These are phyloP conservation scores for Inosperma sp. DNA, from an alignment of 768 basidiomycete genomes.

Conservation along the genomic window DNA sequence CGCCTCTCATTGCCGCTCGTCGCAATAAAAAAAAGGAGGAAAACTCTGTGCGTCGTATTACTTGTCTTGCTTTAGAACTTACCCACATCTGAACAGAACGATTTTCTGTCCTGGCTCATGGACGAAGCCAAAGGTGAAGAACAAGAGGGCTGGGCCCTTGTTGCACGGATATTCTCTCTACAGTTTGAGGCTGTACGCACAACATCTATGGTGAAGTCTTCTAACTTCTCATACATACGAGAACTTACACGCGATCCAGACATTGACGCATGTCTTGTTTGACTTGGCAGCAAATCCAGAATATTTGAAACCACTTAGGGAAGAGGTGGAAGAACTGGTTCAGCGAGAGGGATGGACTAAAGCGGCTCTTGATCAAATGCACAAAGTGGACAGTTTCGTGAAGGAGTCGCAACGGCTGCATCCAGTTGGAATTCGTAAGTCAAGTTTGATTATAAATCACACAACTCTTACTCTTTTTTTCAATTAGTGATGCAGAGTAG, in stretches of 20 bases:
- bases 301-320: slow-evolving; percentile 35
- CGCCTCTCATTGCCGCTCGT: slow-evolving; percentile 7
- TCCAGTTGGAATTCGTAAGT: slow-evolving; percentile 27
- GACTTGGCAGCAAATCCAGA: slow-evolving; percentile 30
- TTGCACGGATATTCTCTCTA: slow-evolving; percentile 19
- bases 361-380: slow-evolving; percentile 34
- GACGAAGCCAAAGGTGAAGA: slow-evolving; percentile 22
- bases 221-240: neutral
- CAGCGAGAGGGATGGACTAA: slow-evolving; percentile 32
- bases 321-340: slow-evolving; percentile 34
- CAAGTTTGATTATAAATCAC: neutral
- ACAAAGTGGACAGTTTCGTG: slow-evolving; percentile 48
- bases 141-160: slow-evolving; percentile 13
- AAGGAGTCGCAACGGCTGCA: slow-evolving; percentile 39
- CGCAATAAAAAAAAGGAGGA: slow-evolving; percentile 1
- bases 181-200: slow-evolving; percentile 33
- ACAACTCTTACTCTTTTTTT: neutral
- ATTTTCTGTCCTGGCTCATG: slow-evolving; percentile 28
- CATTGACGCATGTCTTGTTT: slow-evolving; percentile 35
- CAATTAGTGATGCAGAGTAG: neutral
- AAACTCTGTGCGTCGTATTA: slow-evolving; percentile 7
- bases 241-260: slow-evolving; percentile 16
- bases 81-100: slow-evolving; percentile 16
- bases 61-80: neutral
- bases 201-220: slow-evolving; percentile 19